Base-by-base conservation (phyloP, 2,329 filamentous ascomycete genomes). In the Pseudogymnoascus sp. region DNA sequence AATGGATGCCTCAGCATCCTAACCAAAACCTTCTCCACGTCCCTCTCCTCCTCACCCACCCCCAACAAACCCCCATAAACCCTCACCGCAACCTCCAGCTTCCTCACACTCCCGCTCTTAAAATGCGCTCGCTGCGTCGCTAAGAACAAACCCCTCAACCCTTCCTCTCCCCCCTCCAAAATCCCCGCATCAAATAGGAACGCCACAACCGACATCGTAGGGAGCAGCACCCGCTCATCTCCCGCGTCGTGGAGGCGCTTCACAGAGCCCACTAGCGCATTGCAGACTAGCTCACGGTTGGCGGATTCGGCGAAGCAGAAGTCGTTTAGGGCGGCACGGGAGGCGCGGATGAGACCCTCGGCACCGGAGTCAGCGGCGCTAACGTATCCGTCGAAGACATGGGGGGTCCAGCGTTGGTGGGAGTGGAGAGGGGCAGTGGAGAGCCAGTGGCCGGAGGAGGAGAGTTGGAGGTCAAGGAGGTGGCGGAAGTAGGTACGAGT, bases 1-100 rank as follows among this genome's bases (percentile, higher is more conserved):
- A 91, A 96, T 0, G 91, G 90, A 77, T 96, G 93, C 64, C 85
- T 76, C 67, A 96, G 78, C 78, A 96, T 84, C 21, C 83, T 85
- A 0, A 83, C 83, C 42, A 97, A 77, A 73, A 92, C 90, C 72
- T 82, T 86, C 62, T 86, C 75, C 3, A 88, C 88, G 15, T 60
- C 64, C 13, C 60, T 66, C 47, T 72, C 59, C 36, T 61, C 33
- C 17, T 38, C 36, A 3, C 33, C 63, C 57, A 77, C 71, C 1
- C 74, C 73, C 3, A 85, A 84, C 26, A 96, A 76, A 0, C 85
- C 86, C 2, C 87, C 84, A 75, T 97, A 97, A 11, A 95, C 83
- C 70, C 87, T 88, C 65, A 96, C 78, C 21, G 90, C 91, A 0
- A 91, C 89, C 72, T 91, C 84, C 1, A 97, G 80, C 74, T 95